phyloP scores from a whole-genome alignment of 345 rosid species.

The Clarkia xantiana region DNA sequence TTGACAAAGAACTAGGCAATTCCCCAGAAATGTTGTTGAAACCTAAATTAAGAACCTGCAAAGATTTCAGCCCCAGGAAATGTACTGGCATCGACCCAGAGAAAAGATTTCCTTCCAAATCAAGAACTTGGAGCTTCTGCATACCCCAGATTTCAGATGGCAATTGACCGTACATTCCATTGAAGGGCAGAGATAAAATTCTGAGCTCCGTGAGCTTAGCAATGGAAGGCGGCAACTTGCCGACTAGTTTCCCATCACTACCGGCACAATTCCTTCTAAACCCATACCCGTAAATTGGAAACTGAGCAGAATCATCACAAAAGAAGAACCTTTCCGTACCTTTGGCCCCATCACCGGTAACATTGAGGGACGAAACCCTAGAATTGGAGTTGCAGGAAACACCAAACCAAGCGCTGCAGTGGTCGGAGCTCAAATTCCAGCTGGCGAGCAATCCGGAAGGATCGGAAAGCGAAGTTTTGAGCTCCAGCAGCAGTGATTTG shows the following conservation, averaged over 20 bases:
- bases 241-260: slow-evolving; percentile 38
- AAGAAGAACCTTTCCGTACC: slow-evolving; percentile 31
- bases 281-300: slow-evolving; percentile 65
- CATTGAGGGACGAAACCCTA: slow-evolving; percentile 58
- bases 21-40: slow-evolving; percentile 50
- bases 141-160: slow-evolving; percentile 62
- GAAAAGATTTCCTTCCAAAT: slow-evolving; percentile 64
- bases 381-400: slow-evolving; percentile 48
- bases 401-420: slow-evolving; percentile 57
- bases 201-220: slow-evolving; percentile 47
- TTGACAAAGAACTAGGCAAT: slow-evolving; percentile 35
- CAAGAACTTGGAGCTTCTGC: slow-evolving; percentile 73
- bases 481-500: slow-evolving; percentile 48
- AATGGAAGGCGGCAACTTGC: slow-evolving; percentile 39
- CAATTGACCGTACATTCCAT: slow-evolving; percentile 51
- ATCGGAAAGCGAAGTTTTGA: slow-evolving; percentile 55
- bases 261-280: slow-evolving; percentile 42
- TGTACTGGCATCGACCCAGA: slow-evolving; percentile 37
- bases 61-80: slow-evolving; percentile 31
- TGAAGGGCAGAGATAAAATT: slow-evolving; percentile 66
- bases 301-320: slow-evolving; percentile 41
- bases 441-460: slow-evolving; percentile 42
- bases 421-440: slow-evolving; percentile 30
- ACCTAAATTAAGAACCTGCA: slow-evolving; percentile 71
- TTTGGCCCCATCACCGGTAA: slow-evolving; percentile 40